Conservation (phyloP, 441 rosid genomes). For the Erodium texanum region DNA sequence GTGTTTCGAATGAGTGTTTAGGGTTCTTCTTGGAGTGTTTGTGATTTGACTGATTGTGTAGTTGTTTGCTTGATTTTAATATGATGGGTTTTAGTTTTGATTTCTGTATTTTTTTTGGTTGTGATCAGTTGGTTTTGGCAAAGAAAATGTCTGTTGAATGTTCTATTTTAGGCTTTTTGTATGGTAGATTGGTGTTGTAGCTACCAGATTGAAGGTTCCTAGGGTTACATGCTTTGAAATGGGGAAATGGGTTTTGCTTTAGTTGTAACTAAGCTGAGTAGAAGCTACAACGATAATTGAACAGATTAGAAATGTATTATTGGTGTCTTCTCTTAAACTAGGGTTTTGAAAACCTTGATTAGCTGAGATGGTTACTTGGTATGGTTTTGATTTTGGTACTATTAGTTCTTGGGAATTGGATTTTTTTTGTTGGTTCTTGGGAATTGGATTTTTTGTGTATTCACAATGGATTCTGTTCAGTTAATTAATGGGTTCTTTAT, state of each 20-base stretch:
- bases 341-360: neutral
- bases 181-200: neutral
- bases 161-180: neutral
- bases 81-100: neutral
- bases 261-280: neutral
- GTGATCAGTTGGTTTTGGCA: neutral
- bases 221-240: neutral
- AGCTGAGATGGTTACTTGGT: neutral
- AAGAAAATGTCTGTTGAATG: neutral
- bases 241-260: neutral
- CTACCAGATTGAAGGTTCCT: neutral
- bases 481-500: neutral
- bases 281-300: neutral
- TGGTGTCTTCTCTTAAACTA: neutral
- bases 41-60: neutral
- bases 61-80: neutral
- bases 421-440: neutral
- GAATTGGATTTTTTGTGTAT: neutral
- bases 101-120: neutral
- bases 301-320: neutral
- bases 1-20: neutral
- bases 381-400: neutral
- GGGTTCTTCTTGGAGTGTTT: neutral
- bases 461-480: neutral
- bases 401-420: neutral